Evolutionary conservation across 495 filamentous ascomycete genomes (phyloP).

Genomic region (Aspergillus ostianus): DNA sequence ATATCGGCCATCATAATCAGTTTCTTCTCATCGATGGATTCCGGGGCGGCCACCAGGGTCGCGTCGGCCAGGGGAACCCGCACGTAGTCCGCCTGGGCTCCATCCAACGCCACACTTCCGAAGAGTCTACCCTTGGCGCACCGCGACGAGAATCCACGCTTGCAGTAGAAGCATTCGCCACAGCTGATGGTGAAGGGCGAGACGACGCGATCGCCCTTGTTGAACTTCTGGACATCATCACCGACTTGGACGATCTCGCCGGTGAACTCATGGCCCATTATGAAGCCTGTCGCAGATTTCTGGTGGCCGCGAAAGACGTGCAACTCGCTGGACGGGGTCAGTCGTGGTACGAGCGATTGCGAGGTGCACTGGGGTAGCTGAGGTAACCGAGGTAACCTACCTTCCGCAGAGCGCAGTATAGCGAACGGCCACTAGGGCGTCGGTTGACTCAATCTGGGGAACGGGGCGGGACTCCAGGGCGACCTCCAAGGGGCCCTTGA

Average conservation of each 20-base stretch:
- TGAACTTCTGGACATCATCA: conserved; percentile 56
- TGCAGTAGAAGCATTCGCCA: conserved; percentile 82
- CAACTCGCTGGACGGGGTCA: conserved; percentile 54
- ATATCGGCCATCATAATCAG: conserved; percentile 62
- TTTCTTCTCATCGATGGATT: conserved; percentile 67
- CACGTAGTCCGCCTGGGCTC: conserved; percentile 85
- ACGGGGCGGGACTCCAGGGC: conserved; percentile 44
- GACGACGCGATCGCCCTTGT: conserved; percentile 69
- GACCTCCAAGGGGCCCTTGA: conserved; percentile 35
- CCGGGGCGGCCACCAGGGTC: conserved; percentile 67
- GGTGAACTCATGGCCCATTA: conserved; percentile 68
- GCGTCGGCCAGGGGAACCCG: conserved; percentile 78
- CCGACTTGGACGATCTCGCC: conserved; percentile 65
- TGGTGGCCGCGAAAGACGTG: conserved; percentile 81
- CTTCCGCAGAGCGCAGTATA: conserved; percentile 86
- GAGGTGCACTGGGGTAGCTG: not conserved
- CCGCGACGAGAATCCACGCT: conserved; percentile 37
- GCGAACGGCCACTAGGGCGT: conserved; percentile 79
- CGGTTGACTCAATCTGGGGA: conserved; percentile 61
- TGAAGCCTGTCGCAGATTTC: conserved; percentile 52
- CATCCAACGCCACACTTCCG: conserved; percentile 68
- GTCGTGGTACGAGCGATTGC: too few relatives aligned
- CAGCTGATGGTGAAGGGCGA: conserved; percentile 71
- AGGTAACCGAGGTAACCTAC: conserved; percentile 38
- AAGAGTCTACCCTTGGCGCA: conserved; percentile 67